These are phyloP conservation scores for Boletus reticuloceps DNA, from an alignment of 768 basidiomycete genomes.

Conservation along the genomic window DNA sequence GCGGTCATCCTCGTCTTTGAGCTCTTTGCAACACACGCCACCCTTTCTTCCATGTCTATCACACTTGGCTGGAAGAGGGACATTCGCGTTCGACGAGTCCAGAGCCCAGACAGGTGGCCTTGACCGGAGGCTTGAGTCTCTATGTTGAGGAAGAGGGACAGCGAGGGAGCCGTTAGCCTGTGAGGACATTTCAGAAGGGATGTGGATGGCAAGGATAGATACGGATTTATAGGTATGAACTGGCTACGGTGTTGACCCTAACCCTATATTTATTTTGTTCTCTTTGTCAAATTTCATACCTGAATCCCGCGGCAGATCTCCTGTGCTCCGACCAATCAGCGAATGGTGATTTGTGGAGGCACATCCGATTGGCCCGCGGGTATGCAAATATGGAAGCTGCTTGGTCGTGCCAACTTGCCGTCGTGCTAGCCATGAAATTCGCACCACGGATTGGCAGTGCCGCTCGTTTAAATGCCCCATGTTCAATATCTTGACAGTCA, in stretches of 20 bases:
- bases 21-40: conserved; percentile 86
- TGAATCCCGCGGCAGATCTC: no score
- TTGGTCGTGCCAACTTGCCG: no score
- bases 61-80: conserved; percentile 58
- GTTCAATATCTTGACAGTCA: no score
- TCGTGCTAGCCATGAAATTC: no score
- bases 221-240: conserved; percentile 8
- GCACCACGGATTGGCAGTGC: no score
- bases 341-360: conserved; percentile 10
- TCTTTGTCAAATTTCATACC: no score
- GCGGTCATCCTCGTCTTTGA: conserved; percentile 76
- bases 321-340: conserved; percentile 9
- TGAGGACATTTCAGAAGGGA: conserved; percentile 18
- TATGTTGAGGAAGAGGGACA: conserved; percentile 21
- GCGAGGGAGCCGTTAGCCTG: conserved; percentile 8
- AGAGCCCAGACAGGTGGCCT: conserved; percentile 69
- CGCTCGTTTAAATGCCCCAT: no score
- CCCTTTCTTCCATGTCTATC: conserved; percentile 48
- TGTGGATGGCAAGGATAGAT: neutral
- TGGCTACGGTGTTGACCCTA: no score
- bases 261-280: no score
- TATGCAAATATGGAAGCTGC: no score
- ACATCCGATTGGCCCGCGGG: no score
- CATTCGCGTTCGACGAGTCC: conserved; percentile 38
- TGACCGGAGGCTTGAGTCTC: conserved; percentile 6